phyloP scores from a whole-genome alignment of 495 filamentous ascomycete species.

The Ascodesmis nigricans region DNA sequence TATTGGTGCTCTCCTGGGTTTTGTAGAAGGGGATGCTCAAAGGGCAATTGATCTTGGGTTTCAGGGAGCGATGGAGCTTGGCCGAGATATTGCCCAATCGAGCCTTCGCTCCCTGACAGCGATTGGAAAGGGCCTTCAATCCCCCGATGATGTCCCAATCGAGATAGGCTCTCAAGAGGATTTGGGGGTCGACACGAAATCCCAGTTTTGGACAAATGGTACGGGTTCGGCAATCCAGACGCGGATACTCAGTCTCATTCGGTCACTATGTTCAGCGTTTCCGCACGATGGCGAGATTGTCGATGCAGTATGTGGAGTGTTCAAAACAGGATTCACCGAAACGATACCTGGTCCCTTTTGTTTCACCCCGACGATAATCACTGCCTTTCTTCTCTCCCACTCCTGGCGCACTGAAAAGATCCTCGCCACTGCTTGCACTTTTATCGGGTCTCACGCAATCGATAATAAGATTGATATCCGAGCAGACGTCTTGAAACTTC shows the following conservation, averaged over 20 bases:
- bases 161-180: too few relatives aligned
- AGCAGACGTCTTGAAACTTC: slow-evolving; percentile 31
- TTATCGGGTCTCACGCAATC: slow-evolving; percentile 42
- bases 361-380: slow-evolving; percentile 45
- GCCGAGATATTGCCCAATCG: slow-evolving; percentile 32
- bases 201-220: slow-evolving; percentile 36
- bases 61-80: slow-evolving; percentile 16
- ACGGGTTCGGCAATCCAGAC: slow-evolving; percentile 33
- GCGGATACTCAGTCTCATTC: slow-evolving; percentile 35
- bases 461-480: slow-evolving; percentile 26
- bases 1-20: slow-evolving; percentile 40
- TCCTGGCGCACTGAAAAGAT: slow-evolving; percentile 42
- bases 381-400: slow-evolving; percentile 45
- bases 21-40: slow-evolving; percentile 40
- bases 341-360: slow-evolving; percentile 53
- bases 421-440: slow-evolving; percentile 54
- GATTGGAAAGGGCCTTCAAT: slow-evolving; percentile 62
- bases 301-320: slow-evolving; percentile 51
- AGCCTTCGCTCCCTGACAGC: slow-evolving; percentile 51
- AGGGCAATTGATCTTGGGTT: slow-evolving; percentile 21
- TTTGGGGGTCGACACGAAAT: slow-evolving; percentile 28
- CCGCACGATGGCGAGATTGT: slow-evolving; percentile 43
- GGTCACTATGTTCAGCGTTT: slow-evolving; percentile 28
- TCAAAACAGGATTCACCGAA: slow-evolving; percentile 63
- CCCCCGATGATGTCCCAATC: slow-evolving; percentile 43